Percentiles rank a stretch among this genome's conserved stretches.
These are phyloP conservation scores for Eimeria acervulina DNA, from an alignment of 169 alveolate genomes.

Conservation along the genomic window DNA sequence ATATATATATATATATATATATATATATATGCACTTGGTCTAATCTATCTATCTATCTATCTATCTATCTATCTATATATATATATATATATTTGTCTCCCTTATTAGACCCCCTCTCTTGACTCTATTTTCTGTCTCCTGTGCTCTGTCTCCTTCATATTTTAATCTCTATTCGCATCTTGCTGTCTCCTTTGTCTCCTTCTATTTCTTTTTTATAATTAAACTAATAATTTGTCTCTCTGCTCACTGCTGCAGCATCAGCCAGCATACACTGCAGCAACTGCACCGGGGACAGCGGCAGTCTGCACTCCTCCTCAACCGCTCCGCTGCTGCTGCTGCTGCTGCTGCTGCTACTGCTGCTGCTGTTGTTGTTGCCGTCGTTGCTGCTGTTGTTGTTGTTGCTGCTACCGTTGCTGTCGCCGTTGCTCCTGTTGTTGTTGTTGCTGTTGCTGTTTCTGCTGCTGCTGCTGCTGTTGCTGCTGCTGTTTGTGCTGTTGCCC, in stretches of 20 bases:
- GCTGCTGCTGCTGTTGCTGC: too few species aligned
- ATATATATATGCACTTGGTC: background rate
- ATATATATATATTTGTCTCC: background rate
- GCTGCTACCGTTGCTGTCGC: background rate
- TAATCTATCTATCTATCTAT: too few species aligned
- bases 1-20: background rate
- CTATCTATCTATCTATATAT: too few species aligned
- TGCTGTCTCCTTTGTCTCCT: background rate
- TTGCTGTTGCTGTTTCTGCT: too few species aligned
- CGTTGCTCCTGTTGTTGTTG: background rate
- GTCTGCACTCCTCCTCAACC: background rate
- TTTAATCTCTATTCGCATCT: too few species aligned
- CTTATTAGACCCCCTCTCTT: too few species aligned
- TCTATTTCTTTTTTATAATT: background rate
- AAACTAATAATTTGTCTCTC: background rate
- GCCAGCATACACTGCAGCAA: conserved; percentile 72
- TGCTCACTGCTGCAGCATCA: conserved; percentile 64
- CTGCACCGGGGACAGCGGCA: background rate
- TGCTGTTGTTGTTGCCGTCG: background rate
- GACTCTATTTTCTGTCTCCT: too few species aligned
- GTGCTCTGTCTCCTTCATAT: too few species aligned
- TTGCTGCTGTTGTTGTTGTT: background rate
- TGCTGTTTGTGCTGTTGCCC: background rate
- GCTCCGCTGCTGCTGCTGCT: background rate
- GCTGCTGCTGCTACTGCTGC: background rate